Conservation (phyloP, 345 rosid species). For the Geranium brycei region DNA sequence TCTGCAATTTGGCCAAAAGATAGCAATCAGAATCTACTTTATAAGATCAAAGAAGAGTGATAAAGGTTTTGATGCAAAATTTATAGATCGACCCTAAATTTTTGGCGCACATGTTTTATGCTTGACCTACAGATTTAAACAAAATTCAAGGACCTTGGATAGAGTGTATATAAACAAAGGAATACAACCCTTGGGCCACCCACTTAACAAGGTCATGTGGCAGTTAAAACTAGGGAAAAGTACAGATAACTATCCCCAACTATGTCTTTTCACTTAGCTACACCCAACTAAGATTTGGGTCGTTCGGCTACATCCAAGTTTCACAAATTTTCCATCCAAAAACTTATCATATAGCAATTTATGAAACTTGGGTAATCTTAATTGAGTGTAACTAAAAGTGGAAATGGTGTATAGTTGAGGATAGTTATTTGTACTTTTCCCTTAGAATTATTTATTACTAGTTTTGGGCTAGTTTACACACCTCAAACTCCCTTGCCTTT, state of each 20-base stretch:
- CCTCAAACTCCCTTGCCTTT: constrained; percentile 86
- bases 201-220: neutral
- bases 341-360: too few species aligned
- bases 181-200: neutral
- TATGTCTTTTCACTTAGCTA: too few species aligned
- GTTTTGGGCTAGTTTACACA: constrained; percentile 9
- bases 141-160: neutral
- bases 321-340: too few species aligned
- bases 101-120: neutral
- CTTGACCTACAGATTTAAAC: neutral
- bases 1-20: constrained; percentile 31
- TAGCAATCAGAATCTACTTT: neutral
- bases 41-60: neutral
- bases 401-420: too few species aligned
- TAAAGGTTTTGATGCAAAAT: neutral
- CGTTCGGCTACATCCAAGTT: too few species aligned
- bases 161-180: too few species aligned
- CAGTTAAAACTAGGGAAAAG: neutral
- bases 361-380: too few species aligned
- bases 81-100: neutral
- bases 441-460: neutral
- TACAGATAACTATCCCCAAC: neutral
- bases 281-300: too few species aligned
- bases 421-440: too few species aligned
- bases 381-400: too few species aligned